Conservation (phyloP, 2,329 filamentous ascomycete genomes). For the Penicillium verrucosum region DNA sequence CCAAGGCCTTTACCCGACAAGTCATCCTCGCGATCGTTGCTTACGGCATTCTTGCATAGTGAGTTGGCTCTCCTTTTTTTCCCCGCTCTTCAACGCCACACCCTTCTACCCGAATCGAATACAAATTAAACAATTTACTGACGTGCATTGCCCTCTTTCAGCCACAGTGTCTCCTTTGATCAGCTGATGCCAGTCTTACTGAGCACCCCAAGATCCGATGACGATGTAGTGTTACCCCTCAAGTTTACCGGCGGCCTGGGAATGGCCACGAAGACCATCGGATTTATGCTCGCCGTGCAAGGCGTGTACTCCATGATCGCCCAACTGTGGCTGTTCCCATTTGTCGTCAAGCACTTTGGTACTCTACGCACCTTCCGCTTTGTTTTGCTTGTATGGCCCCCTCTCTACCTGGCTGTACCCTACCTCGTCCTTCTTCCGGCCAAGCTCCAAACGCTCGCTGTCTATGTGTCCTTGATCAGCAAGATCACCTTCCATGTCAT, state of each 20-base stretch:
- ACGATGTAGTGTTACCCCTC: constrained; percentile 67
- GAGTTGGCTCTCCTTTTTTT: constrained; percentile 48
- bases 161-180: constrained; percentile 96
- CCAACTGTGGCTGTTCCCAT: constrained; percentile 79
- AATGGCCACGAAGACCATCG: constrained; percentile 77
- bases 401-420: constrained; percentile 81
- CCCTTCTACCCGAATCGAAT: constrained; percentile 8
- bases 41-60: constrained; percentile 93
- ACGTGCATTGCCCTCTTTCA: constrained; percentile 40
- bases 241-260: constrained; percentile 85
- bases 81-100: neutral
- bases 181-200: constrained; percentile 90
- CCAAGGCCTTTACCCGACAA: constrained; percentile 74
- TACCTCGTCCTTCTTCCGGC: constrained; percentile 84
- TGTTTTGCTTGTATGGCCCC: constrained; percentile 76
- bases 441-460: constrained; percentile 65
- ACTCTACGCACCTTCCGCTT: constrained; percentile 78
- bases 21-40: constrained; percentile 84
- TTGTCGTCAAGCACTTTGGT: constrained; percentile 70
- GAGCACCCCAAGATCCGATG: constrained; percentile 60
- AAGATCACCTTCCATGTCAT: constrained; percentile 92
- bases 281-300: constrained; percentile 82
- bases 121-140: constrained; percentile 45
- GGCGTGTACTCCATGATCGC: constrained; percentile 85
- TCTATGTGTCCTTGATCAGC: constrained; percentile 77